Evolutionary conservation across 1,284 basidiomycete genomes (phyloP).

Genomic region (Apiotrichum porosum): DNA sequence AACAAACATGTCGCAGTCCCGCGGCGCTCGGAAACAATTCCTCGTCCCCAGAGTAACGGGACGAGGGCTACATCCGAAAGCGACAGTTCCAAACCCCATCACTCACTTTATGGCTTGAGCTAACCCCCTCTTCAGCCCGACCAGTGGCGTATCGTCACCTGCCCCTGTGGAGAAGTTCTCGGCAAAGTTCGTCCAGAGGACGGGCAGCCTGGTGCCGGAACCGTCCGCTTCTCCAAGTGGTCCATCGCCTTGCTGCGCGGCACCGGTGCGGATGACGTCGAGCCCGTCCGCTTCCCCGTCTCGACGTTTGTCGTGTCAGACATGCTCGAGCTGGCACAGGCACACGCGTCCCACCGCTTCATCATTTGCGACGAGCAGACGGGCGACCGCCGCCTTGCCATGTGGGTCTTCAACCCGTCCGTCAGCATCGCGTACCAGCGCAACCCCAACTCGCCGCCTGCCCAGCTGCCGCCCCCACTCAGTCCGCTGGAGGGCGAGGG

Average conservation of each 20-base stretch:
- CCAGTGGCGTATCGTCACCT: conserved; percentile 62
- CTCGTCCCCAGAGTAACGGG: conserved; percentile 56
- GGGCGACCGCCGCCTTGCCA: conserved; percentile 68
- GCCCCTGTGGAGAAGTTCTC: conserved; percentile 69
- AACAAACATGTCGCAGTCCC: conserved; percentile 50
- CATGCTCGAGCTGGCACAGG: conserved; percentile 78
- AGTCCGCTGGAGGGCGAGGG: background rate
- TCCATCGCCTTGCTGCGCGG: conserved; percentile 67
- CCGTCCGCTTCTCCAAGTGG: conserved; percentile 66
- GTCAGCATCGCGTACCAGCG: conserved; percentile 64
- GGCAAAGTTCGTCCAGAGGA: conserved; percentile 57
- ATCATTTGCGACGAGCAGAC: conserved; percentile 76
- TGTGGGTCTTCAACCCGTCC: conserved; percentile 86
- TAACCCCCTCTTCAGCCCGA: conserved; percentile 49
- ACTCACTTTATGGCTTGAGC: conserved; percentile 11
- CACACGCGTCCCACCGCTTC: conserved; percentile 84
- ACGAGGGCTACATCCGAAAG: conserved; percentile 77
- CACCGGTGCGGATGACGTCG: conserved; percentile 50
- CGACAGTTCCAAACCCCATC: conserved; percentile 51
- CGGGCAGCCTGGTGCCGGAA: conserved; percentile 42
- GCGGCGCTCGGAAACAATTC: conserved; percentile 61
- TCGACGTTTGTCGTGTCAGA: conserved; percentile 79
- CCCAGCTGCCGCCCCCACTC: background rate
- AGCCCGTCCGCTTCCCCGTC: conserved; percentile 60
- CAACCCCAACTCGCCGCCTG: background rate